A percentile compares a stretch with the other conserved stretches of the same genome.
These are phyloP conservation scores for Backusella tuberculispora DNA, from an alignment of 192 early-diverging fungal genomes.

Conservation along the genomic window DNA sequence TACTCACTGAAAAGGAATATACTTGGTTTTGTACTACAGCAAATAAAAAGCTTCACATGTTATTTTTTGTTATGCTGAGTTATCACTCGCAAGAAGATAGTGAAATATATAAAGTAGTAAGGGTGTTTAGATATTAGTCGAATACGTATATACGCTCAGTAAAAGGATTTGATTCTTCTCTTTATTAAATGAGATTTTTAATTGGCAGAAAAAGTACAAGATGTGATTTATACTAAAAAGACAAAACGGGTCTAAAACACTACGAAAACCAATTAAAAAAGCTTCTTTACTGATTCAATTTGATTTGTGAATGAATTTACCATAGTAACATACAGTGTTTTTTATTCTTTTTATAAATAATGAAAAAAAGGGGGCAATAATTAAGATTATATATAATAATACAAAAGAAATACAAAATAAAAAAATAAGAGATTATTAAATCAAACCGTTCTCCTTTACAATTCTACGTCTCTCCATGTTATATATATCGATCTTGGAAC, in stretches of 20 bases:
- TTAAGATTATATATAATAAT: conserved; percentile 1
- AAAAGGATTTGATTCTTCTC: too few species aligned
- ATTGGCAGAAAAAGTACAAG: neutral
- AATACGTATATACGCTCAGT: too few species aligned
- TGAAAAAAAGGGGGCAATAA: neutral
- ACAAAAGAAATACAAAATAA: conserved; percentile 3
- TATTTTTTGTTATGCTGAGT: too few species aligned
- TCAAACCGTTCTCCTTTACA: conserved; percentile 15
- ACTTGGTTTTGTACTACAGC: too few species aligned
- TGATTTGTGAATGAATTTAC: too few species aligned
- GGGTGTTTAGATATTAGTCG: too few species aligned
- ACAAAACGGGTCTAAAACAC: neutral
- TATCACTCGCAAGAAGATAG: too few species aligned
- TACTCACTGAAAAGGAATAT: too few species aligned
- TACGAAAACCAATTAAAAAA: neutral
- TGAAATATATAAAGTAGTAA: too few species aligned
- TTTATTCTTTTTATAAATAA: neutral
- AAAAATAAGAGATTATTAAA: conserved; percentile 10
- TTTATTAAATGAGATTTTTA: too few species aligned
- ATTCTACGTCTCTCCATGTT: conserved; percentile 42
- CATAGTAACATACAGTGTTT: neutral
- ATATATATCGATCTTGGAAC: conserved; percentile 25
- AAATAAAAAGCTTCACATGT: too few species aligned
- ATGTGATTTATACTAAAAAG: neutral
- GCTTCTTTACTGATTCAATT: neutral